Percentiles rank a stretch among this genome's conserved stretches.
phyloP scores from a whole-genome alignment of 83 land plant genomes.

The Larix sibirica region DNA sequence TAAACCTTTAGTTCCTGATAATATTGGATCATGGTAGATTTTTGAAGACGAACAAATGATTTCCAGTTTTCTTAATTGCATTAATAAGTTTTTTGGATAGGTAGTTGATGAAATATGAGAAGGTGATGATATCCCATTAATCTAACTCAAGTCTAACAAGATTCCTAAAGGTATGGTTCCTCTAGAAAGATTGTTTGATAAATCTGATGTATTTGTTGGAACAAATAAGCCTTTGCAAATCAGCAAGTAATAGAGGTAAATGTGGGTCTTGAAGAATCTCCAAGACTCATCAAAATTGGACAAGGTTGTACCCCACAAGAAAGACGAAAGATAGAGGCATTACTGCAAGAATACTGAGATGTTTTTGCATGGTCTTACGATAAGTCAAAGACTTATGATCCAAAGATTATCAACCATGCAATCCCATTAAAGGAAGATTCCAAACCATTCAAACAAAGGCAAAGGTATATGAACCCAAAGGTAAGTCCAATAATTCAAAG shows the following conservation, averaged over 20 bases:
- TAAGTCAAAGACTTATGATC: neutral
- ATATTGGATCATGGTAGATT: neutral
- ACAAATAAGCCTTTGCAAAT: neutral
- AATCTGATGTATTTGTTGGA: neutral
- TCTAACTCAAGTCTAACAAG: too few species aligned
- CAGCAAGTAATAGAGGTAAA: neutral
- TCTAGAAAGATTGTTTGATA: neutral
- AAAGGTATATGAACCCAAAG: too few species aligned
- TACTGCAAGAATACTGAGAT: neutral
- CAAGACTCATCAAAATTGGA: neutral
- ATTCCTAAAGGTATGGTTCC: neutral
- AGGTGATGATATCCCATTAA: too few species aligned
- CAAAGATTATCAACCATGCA: neutral
- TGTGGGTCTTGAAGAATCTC: neutral
- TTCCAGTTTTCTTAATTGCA: neutral
- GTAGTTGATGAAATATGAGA: too few species aligned
- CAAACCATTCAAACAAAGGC: too few species aligned
- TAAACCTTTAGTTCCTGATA: neutral
- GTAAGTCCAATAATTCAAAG: too few species aligned
- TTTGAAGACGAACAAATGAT: neutral
- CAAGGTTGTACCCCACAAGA: neutral
- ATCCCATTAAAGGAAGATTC: too few species aligned
- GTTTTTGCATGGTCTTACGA: neutral
- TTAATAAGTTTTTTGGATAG: too few species aligned
- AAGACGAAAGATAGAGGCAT: neutral